These are phyloP conservation scores for Ramularia endophylla DNA, from an alignment of 2,329 filamentous ascomycete species.

Conservation along the genomic window DNA sequence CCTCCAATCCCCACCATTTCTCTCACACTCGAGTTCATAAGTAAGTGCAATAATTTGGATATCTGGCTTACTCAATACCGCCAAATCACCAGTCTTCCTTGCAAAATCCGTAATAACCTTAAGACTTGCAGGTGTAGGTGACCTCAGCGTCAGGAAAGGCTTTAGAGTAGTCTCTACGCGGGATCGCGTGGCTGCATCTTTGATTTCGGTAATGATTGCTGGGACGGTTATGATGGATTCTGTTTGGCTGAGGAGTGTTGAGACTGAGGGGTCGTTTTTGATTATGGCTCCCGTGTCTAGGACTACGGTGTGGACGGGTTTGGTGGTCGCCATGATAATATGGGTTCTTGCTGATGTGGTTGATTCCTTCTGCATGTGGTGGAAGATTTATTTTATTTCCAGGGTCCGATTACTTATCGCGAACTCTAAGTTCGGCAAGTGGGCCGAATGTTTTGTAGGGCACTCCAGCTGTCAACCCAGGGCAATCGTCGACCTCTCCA, in stretches of 20 bases:
- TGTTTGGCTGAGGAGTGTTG: constrained; percentile 70
- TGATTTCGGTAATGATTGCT: constrained; percentile 78
- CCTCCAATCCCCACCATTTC: constrained; percentile 84
- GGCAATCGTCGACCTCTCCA: too few relatives aligned
- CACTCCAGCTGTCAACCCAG: too few relatives aligned
- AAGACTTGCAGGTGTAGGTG: constrained; percentile 69
- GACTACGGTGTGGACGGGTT: constrained; percentile 74
- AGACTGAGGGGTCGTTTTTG: constrained; percentile 82
- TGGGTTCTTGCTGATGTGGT: neutral
- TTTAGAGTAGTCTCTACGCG: constrained; percentile 78
- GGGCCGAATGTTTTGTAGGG: too few relatives aligned
- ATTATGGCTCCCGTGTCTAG: constrained; percentile 91
- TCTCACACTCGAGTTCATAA: constrained; percentile 91
- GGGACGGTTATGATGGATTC: constrained; percentile 77
- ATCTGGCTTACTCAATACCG: constrained; percentile 83
- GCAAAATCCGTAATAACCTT: constrained; percentile 80
- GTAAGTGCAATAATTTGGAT: constrained; percentile 82
- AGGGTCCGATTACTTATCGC: too few relatives aligned
- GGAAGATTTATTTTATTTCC: too few relatives aligned
- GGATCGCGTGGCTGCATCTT: constrained; percentile 72
- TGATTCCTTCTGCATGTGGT: too few relatives aligned
- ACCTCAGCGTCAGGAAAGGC: constrained; percentile 75
- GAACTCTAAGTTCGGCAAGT: too few relatives aligned
- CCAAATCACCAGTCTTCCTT: constrained; percentile 78
- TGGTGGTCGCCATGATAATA: constrained; percentile 38